phyloP scores from a whole-genome alignment of 2,329 filamentous ascomycete species.

The Penicillium sp. region DNA sequence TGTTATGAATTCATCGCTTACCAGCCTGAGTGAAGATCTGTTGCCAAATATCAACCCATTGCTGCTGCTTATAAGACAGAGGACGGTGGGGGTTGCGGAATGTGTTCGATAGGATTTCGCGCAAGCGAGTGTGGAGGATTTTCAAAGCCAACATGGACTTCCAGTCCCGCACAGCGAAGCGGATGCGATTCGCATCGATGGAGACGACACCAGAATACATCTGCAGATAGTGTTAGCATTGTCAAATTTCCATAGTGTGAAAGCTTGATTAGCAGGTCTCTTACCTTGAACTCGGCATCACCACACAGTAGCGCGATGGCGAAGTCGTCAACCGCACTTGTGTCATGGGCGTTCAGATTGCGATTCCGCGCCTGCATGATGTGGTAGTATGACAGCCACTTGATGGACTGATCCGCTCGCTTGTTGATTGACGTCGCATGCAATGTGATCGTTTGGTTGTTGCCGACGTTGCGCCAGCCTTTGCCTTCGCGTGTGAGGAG shows the following conservation, averaged over 20 bases:
- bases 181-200: constrained; percentile 82
- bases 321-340: constrained; percentile 76
- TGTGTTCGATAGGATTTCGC: constrained; percentile 70
- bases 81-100: constrained; percentile 55
- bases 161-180: constrained; percentile 85
- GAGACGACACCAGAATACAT: constrained; percentile 85
- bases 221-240: constrained; percentile 39
- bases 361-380: constrained; percentile 89
- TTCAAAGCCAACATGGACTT: constrained; percentile 90
- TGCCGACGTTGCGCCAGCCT: constrained; percentile 86
- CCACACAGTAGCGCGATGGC: constrained; percentile 82
- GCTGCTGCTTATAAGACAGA: constrained; percentile 64
- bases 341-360: constrained; percentile 85
- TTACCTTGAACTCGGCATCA: constrained; percentile 81
- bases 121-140: constrained; percentile 69
- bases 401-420: constrained; percentile 53
- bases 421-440: constrained; percentile 91
- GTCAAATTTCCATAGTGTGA: neutral
- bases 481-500: constrained; percentile 81
- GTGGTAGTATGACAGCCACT: constrained; percentile 92
- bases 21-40: constrained; percentile 58
- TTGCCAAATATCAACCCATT: constrained; percentile 75
- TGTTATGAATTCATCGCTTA: constrained; percentile 18
- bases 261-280: constrained; percentile 21
- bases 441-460: constrained; percentile 86